phyloP scores from a whole-genome alignment of 202 grass and related monocot species.

The Saccharum hybrid region DNA sequence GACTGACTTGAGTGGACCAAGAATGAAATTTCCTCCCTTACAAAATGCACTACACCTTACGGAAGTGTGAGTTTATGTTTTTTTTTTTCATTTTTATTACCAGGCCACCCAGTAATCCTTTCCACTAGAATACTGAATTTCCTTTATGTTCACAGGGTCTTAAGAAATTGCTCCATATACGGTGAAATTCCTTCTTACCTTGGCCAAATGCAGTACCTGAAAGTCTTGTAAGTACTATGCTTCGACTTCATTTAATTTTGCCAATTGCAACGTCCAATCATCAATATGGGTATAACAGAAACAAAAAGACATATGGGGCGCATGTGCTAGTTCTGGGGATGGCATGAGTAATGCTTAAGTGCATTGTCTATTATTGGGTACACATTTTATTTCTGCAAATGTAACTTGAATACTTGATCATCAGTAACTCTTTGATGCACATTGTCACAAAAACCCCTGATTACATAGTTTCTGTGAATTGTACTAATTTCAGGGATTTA shows the following conservation, averaged over 20 bases:
- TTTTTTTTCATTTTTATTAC: conserved; percentile 36
- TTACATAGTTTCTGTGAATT: background rate
- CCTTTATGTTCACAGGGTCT: conserved; percentile 62
- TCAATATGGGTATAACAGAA: conserved; percentile 10
- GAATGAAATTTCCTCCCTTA: conserved; percentile 74
- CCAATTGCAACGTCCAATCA: conserved; percentile 1
- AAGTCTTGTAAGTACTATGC: conserved; percentile 74
- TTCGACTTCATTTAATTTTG: conserved; percentile 30
- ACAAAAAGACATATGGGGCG: background rate
- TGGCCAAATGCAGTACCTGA: conserved; percentile 69
- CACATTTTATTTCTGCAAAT: background rate
- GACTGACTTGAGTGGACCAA: conserved; percentile 77
- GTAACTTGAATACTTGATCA: background rate
- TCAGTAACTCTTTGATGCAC: background rate
- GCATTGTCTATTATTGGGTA: conserved; percentile 22
- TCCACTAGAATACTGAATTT: conserved; percentile 38
- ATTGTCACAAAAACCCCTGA: conserved; percentile 3
- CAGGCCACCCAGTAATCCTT: conserved; percentile 1
- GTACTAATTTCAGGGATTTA: conserved; percentile 75
- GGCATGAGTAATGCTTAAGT: conserved; percentile 22
- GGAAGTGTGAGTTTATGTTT: conserved; percentile 70
- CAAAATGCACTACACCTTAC: conserved; percentile 66
- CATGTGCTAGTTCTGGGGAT: background rate
- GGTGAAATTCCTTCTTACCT: conserved; percentile 80
- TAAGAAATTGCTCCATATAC: conserved; percentile 87